These are phyloP conservation scores for Alternaria dauci DNA, from an alignment of 2,329 filamentous ascomycete species.

Conservation along the genomic window DNA sequence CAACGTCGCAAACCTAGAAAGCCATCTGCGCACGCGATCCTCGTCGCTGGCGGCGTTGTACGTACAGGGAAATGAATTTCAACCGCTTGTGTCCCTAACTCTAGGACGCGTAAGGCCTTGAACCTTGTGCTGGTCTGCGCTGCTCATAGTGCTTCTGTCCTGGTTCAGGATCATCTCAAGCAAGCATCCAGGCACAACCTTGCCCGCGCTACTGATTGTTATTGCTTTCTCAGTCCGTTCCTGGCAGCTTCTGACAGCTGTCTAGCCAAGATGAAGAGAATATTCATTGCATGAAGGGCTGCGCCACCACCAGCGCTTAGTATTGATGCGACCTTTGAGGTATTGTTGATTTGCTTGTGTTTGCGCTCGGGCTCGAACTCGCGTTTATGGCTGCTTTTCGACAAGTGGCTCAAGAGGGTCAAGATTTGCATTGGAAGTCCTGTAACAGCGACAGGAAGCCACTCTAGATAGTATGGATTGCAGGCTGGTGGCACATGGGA, in stretches of 20 bases:
- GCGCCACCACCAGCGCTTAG: constrained; percentile 2
- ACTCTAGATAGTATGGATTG: neutral
- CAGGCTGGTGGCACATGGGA: constrained; percentile 5
- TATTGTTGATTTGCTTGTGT: constrained; percentile 18
- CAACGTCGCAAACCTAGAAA: neutral
- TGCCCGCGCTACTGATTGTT: constrained; percentile 13
- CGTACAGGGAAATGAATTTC: constrained; percentile 1
- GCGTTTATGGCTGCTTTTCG: constrained; percentile 21
- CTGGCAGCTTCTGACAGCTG: constrained; percentile 14
- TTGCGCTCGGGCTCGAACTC: constrained; percentile 18
- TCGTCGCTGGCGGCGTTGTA: neutral
- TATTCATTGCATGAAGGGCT: neutral
- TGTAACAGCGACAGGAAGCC: neutral
- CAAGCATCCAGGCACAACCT: constrained; percentile 19
- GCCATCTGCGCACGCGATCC: constrained; percentile 1
- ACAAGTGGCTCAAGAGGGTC: constrained; percentile 3
- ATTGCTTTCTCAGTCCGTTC: constrained; percentile 11
- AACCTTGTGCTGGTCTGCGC: constrained; percentile 8
- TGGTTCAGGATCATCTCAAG: constrained; percentile 20
- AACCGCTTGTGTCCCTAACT: neutral
- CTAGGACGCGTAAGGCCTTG: constrained; percentile 2
- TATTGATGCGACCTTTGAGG: constrained; percentile 12
- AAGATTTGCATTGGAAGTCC: neutral
- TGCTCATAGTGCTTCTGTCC: constrained; percentile 18
- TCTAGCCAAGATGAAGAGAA: neutral